Percentiles rank a stretch among this genome's conserved stretches.
Evolutionary conservation across 306 rosid genomes (phyloP).

Genomic region (Quercus glauca): DNA sequence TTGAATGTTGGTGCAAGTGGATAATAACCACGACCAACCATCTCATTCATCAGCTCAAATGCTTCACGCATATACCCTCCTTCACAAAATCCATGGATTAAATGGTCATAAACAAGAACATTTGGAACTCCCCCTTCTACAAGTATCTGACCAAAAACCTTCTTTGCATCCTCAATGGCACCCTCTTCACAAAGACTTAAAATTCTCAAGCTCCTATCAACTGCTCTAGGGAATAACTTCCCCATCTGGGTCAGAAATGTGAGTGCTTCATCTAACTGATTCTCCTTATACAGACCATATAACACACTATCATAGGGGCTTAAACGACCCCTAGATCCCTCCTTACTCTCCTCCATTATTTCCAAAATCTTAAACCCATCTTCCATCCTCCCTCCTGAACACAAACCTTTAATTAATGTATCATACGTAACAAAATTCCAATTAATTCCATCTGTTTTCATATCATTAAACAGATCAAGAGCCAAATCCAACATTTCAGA

Average conservation of each 20-base stretch:
- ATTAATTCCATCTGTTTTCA: conserved; percentile 64
- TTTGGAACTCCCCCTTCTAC: conserved; percentile 60
- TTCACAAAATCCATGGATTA: conserved; percentile 46
- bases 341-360: conserved; percentile 65
- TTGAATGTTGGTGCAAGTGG: conserved; percentile 62
- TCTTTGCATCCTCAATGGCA: conserved; percentile 51
- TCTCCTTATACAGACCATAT: conserved; percentile 63
- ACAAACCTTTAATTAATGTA: conserved; percentile 56
- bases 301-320: conserved; percentile 71
- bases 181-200: conserved; percentile 46
- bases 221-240: conserved; percentile 65
- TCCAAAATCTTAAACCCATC: conserved; percentile 63
- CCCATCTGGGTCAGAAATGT: conserved; percentile 52
- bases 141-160: conserved; percentile 47
- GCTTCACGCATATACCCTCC: conserved; percentile 53
- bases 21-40: conserved; percentile 50
- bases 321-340: conserved; percentile 47
- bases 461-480: conserved; percentile 66
- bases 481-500: conserved; percentile 55
- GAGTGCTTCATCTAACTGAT: conserved; percentile 43
- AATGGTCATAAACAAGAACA: conserved; percentile 49
- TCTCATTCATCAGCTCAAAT: conserved; percentile 58
- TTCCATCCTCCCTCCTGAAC: conserved; percentile 51
- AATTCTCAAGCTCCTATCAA: conserved; percentile 54
- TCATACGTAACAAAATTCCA: conserved; percentile 58